phyloP scores from a whole-genome alignment of 805 yeast genomes.

The Schwanniomyces pseudopolymorphus region DNA sequence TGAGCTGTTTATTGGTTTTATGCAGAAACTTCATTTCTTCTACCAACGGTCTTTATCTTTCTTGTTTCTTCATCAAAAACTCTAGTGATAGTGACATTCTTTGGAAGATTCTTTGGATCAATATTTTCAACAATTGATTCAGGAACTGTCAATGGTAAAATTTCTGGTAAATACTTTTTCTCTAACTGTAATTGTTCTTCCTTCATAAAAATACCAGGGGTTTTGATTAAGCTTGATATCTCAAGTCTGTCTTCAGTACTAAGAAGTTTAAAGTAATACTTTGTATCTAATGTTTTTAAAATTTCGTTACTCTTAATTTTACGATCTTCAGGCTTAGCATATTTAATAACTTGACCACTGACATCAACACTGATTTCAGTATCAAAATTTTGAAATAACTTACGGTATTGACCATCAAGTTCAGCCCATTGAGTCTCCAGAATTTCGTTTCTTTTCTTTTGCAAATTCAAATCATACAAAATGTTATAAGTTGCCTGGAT shows the following conservation, averaged over 20 bases:
- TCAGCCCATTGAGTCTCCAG: constrained; percentile 21
- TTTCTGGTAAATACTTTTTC: constrained; percentile 53
- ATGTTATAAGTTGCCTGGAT: constrained; percentile 55
- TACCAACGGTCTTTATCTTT: constrained; percentile 51
- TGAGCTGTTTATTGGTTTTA: background rate
- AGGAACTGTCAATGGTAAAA: constrained; percentile 49
- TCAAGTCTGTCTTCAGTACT: constrained; percentile 38
- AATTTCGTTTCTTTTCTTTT: constrained; percentile 37
- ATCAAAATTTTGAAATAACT: constrained; percentile 43
- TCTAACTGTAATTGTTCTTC: constrained; percentile 40
- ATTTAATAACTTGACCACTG: constrained; percentile 37
- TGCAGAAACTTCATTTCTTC: constrained; percentile 50
- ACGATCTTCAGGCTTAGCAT: constrained; percentile 31
- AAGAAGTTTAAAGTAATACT: constrained; percentile 22
- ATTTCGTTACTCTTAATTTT: constrained; percentile 19
- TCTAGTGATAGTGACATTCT: constrained; percentile 49
- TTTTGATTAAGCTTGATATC: constrained; percentile 44
- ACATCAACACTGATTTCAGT: constrained; percentile 49
- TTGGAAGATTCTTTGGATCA: constrained; percentile 43
- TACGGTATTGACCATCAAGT: constrained; percentile 28
- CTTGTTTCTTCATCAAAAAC: constrained; percentile 62
- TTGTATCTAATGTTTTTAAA: constrained; percentile 15
- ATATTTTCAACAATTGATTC: constrained; percentile 38
- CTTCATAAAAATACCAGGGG: constrained; percentile 39
- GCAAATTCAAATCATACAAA: constrained; percentile 43